Evolutionary conservation across 805 yeast genomes (phyloP), one percentile per base, ranked within the genome.

Genomic region (Saccharomycopsis vini): DNA sequence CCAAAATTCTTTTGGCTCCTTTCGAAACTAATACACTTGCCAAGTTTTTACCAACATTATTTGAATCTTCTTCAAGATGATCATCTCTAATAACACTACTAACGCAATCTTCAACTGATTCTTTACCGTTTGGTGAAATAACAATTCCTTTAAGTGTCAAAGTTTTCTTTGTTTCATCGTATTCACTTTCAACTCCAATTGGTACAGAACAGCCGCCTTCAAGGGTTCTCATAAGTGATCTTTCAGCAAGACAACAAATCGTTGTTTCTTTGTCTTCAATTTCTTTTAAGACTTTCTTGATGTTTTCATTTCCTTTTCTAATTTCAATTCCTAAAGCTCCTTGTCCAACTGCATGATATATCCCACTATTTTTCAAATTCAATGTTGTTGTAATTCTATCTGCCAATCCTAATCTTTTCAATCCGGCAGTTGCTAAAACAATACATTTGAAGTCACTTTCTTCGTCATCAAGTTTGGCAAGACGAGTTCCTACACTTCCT

Each of bases 161-260:
- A 6, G 51, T 52, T 30, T 69, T 62, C 0, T 77, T 68, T 1
- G 40, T 52, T 43, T 72, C 62, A 51, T 72, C 64, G 47, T 63
- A 82, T 6, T 56, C 51, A n/a, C 88, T 70, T 51, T 77, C 73
- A 23, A 87, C 95, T 42, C 98, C 98, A 52, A 92, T 84, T 5
- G 98, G 98, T 15, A 92, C 97, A 1, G 96, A 86, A 63, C 98
- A 92, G 6, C 98, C 98, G 49, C 97, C 98, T 66, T 92, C 97
- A 47, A 92, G 71, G 20, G 82, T 71, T 62, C 90, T 73, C 85
- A 92, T 76, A 50, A 92, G 65, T 5, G 90, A 69, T 55, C 98
- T 73, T 63, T 92, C 98, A 3, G 96, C 95, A 5, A 77, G 62
- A 62, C 97, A 89, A 53, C 94, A 72, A 47, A 78, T 63, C 1